These are phyloP conservation scores for Hypoxylon rubiginosum DNA, from an alignment of 2,329 filamentous ascomycete species.

Conservation along the genomic window DNA sequence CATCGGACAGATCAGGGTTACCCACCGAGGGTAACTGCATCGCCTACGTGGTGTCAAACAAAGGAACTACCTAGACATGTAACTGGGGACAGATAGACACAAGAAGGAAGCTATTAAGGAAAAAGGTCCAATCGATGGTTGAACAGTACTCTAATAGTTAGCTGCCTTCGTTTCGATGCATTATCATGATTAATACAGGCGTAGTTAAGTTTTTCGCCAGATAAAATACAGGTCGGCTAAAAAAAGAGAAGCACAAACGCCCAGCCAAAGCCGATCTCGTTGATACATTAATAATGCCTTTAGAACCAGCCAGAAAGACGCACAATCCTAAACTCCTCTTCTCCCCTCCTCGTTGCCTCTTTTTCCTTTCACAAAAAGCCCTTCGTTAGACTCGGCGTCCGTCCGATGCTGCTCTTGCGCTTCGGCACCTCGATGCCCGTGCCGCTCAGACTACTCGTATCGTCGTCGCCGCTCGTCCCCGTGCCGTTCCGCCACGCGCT, in stretches of 20 bases:
- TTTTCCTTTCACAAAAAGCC: constrained; percentile 74
- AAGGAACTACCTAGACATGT: background rate
- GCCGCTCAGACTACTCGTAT: constrained; percentile 49
- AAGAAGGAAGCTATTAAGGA: too few relatives aligned
- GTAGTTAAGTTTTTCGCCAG: constrained; percentile 22
- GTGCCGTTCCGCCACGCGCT: constrained; percentile 68
- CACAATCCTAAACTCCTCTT: constrained; percentile 3
- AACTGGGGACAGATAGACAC: too few relatives aligned
- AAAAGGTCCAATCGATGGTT: background rate
- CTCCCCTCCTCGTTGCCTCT: background rate
- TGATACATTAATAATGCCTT: constrained; percentile 31
- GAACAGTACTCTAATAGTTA: constrained; percentile 19
- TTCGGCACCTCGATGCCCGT: constrained; percentile 68
- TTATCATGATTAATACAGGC: constrained; percentile 40
- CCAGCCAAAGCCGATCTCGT: constrained; percentile 6
- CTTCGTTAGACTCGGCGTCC: constrained; percentile 78
- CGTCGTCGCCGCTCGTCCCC: constrained; percentile 54
- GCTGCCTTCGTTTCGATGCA: constrained; percentile 29
- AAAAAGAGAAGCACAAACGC: too few relatives aligned
- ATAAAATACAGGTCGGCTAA: constrained; percentile 14
- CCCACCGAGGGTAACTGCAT: constrained; percentile 1
- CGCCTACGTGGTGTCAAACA: background rate
- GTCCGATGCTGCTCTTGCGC: constrained; percentile 75
- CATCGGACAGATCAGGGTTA: background rate
- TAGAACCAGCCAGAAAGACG: background rate